Evolutionary conservation across 345 rosid genomes (phyloP).

Genomic region (Barbarea vulgaris): DNA sequence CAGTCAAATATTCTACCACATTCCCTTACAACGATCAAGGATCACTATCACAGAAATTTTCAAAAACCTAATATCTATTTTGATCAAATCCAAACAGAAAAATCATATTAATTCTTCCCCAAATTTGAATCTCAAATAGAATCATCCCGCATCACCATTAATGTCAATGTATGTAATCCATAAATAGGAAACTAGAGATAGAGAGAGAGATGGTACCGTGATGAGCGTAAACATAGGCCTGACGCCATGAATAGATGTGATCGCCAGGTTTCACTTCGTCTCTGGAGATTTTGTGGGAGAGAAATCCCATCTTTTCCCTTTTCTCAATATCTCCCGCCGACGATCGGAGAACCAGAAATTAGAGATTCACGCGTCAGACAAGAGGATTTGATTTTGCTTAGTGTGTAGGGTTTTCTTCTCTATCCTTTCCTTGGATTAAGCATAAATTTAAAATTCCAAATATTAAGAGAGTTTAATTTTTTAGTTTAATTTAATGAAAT

Average conservation of each 20-base stretch:
- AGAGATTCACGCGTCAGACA: conserved; percentile 23
- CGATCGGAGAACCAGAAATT: conserved; percentile 20
- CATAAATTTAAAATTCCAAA: not conserved
- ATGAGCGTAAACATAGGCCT: conserved; percentile 72
- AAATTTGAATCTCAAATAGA: conserved; percentile 3
- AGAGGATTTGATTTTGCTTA: conserved; percentile 16
- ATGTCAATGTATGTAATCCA: not conserved
- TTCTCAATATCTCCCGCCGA: conserved; percentile 27
- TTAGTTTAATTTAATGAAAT: too few relatives aligned
- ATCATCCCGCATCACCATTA: not conserved
- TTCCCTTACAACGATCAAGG: conserved; percentile 12
- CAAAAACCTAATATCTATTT: not conserved
- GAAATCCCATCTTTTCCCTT: conserved; percentile 54
- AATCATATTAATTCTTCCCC: conserved; percentile 13
- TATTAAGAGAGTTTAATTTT: not conserved
- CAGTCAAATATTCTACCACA: conserved; percentile 9
- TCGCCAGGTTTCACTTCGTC: conserved; percentile 69
- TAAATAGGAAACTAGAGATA: not conserved
- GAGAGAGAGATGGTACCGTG: conserved; percentile 55
- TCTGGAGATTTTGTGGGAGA: conserved; percentile 58
- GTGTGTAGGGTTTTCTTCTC: conserved; percentile 19
- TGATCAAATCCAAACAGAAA: not conserved
- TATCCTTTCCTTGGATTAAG: not conserved
- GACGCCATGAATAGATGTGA: conserved; percentile 89
- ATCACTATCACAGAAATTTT: not conserved